Evolutionary conservation across 2,329 filamentous ascomycete genomes (phyloP).

Genomic region (Aspergillus quadrilineatus): DNA sequence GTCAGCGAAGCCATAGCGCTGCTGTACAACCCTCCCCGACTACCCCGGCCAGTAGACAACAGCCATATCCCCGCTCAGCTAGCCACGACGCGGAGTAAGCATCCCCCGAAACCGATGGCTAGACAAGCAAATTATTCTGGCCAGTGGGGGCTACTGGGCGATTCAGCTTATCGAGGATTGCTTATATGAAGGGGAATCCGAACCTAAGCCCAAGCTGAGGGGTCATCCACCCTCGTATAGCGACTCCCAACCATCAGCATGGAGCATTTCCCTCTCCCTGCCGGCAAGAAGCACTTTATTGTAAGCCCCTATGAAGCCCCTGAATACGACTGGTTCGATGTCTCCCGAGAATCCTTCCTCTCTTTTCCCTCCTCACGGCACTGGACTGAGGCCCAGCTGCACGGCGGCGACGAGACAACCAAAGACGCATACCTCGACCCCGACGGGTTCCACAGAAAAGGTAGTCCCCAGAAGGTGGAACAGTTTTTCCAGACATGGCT

Average conservation of each 20-base stretch:
- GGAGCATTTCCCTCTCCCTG: conserved; percentile 14
- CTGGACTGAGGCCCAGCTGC: conserved; percentile 17
- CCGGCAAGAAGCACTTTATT: conserved; percentile 10
- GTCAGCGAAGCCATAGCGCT: too few relatives aligned
- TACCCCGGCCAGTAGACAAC: too few relatives aligned
- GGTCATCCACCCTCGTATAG: too few relatives aligned
- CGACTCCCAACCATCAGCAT: not conserved
- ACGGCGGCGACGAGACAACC: conserved; percentile 10
- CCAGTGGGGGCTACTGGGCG: too few relatives aligned
- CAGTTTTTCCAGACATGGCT: conserved; percentile 27
- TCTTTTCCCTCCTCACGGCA: conserved; percentile 8
- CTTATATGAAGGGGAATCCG: too few relatives aligned
- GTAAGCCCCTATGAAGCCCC: conserved; percentile 17
- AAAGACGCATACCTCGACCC: conserved; percentile 7
- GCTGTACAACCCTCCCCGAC: too few relatives aligned
- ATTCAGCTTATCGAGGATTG: too few relatives aligned
- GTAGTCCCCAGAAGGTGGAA: conserved; percentile 7
- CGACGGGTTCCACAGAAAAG: conserved; percentile 9
- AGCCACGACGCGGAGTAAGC: too few relatives aligned
- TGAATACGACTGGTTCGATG: conserved; percentile 10
- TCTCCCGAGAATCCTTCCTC: conserved; percentile 2
- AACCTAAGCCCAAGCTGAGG: too few relatives aligned
- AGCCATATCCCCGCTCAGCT: too few relatives aligned
- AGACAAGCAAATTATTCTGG: too few relatives aligned
- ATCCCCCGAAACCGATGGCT: too few relatives aligned